Evolutionary conservation across 768 basidiomycete species (phyloP).

Genomic region (Dendrothele bispora): DNA sequence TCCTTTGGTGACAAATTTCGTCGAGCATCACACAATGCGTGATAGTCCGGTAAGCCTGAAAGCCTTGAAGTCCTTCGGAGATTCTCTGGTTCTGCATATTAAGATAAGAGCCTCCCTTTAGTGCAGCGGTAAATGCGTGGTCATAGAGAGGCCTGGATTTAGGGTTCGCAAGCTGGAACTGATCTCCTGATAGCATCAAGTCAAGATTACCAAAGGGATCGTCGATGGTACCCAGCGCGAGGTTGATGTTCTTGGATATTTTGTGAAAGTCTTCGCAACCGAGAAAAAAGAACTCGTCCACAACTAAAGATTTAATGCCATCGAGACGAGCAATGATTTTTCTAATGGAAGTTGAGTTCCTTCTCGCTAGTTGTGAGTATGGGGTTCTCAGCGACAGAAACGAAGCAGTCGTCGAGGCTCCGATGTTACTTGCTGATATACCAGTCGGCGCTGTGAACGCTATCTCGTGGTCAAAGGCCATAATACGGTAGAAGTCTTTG

Average conservation of each 20-base stretch:
- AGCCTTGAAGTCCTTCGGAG: constrained; percentile 5
- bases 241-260: constrained; percentile 4
- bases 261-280: neutral
- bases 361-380: neutral
- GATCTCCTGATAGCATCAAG: constrained; percentile 14
- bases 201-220: constrained; percentile 13
- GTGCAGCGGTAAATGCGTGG: neutral
- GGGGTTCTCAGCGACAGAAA: neutral
- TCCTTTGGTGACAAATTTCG: constrained; percentile 12
- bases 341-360: neutral
- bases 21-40: constrained; percentile 11
- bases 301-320: neutral
- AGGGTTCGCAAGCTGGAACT: constrained; percentile 11
- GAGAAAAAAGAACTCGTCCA: constrained; percentile 1
- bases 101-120: neutral
- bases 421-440: constrained; percentile 1
- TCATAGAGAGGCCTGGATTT: constrained; percentile 5
- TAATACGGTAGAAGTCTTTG: neutral
- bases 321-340: neutral
- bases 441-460: neutral
- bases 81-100: constrained; percentile 5
- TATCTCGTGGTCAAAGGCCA: neutral
- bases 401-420: neutral
- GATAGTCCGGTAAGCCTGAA: constrained; percentile 12
- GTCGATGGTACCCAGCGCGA: constrained; percentile 5